Base-by-base conservation (phyloP, 1,284 basidiomycete genomes). In the Heliocybe sulcata region DNA sequence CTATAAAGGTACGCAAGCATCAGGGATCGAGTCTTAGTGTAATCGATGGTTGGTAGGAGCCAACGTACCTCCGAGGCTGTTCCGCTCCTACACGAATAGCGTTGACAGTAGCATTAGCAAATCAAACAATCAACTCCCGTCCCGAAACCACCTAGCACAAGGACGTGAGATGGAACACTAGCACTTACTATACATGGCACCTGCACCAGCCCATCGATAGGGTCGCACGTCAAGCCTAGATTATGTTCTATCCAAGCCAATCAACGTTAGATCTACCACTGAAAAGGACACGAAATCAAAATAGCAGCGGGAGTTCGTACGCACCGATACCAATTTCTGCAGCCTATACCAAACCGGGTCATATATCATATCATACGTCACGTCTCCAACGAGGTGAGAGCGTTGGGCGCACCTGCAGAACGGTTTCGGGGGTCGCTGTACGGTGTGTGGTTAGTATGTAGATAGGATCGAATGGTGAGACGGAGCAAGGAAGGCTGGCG, bases 261-360 rank as follows among this genome's bases (percentile, higher is more conserved):
- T 42, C 57, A 55, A 47, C 50, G 38, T 6, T 6, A 42, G 19
- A 20, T 20, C n/a, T 42, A n/a, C 6, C 19, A n/a, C 38, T 35
- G n/a, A n/a, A n/a, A 9, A 35, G 9, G 33, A 16, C 51, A 45
- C 54, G 54, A 53, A 51, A 59, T 52, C 35, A 26, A 59, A 26
- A 45, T n/a, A 45, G 50, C 19, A 31, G n/a, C 42, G 35, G 22
- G 53, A 58, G n/a, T 53, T 51, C 42, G 48, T 56, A 65, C 73
- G 72, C 71, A 86, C 87, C 87, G 58, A 97, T 96, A 2, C 93
- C 94, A 55, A 96, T 95, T 69, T 98, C 96, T 45, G 95, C 95
- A 14, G 95, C 95, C 79, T 94, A 72, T 12, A 58, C 48, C 59
- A 58, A 42, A 60, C 20, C 12, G 29, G 16, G 51, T 60, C 57